Evolutionary conservation across 345 rosid species (phyloP).

Genomic region (Brassica cretica): DNA sequence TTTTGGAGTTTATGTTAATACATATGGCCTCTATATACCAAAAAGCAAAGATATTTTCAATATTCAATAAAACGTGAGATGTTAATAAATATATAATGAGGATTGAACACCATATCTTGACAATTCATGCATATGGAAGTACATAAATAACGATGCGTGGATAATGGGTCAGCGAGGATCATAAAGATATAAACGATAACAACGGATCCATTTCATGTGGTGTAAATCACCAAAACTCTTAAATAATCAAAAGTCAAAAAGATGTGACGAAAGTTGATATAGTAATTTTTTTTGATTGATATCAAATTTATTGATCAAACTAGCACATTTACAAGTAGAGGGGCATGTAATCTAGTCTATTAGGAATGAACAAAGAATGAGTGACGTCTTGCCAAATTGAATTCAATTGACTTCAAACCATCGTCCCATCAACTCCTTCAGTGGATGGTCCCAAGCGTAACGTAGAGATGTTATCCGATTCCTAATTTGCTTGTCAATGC

Average conservation of each 20-base stretch:
- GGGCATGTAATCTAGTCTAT: no score
- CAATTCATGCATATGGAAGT: constrained; percentile 29
- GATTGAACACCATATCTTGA: constrained; percentile 7
- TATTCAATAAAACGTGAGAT: neutral
- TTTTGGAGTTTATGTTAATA: neutral
- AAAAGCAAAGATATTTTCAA: constrained; percentile 1
- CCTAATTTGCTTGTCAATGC: no score
- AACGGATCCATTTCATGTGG: constrained; percentile 43
- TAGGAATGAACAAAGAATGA: no score
- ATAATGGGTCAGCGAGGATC: constrained; percentile 37
- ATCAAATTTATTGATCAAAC: no score
- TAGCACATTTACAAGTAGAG: no score
- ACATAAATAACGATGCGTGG: constrained; percentile 32
- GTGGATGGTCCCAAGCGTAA: no score
- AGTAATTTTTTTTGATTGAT: neutral
- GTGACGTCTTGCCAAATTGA: no score
- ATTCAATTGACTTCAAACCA: no score
- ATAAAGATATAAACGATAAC: constrained; percentile 41
- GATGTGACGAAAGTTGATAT: constrained; percentile 11
- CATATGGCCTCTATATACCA: neutral
- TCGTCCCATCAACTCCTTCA: no score
- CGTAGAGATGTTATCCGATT: no score
- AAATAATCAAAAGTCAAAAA: constrained; percentile 27
- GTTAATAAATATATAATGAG: constrained; percentile 7
- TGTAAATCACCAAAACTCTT: constrained; percentile 26